Percentiles rank a stretch among this genome's conserved stretches.
Evolutionary conservation across 345 rosid genomes (phyloP).

Genomic region (Nephelium lappaceum): DNA sequence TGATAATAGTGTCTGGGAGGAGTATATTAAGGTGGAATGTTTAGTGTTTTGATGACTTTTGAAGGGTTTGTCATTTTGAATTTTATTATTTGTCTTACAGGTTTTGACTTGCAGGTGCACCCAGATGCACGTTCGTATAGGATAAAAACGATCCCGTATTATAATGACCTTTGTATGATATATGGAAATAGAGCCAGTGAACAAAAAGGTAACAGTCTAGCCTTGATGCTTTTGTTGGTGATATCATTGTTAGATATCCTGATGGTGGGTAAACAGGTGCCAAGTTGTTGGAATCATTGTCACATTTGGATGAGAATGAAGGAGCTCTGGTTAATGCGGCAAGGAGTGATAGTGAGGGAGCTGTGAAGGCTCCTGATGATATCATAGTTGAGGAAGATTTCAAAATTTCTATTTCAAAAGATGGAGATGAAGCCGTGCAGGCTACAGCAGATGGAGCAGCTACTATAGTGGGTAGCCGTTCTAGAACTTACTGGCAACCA

Average conservation of each 20-base stretch:
- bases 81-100: constrained; percentile 23
- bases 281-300: constrained; percentile 21
- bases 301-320: constrained; percentile 30
- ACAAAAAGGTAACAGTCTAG: constrained; percentile 47
- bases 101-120: constrained; percentile 41
- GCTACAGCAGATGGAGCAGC: constrained; percentile 17
- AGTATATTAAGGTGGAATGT: constrained; percentile 68
- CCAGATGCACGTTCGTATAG: constrained; percentile 67
- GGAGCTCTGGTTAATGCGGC: constrained; percentile 6
- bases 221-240: not conserved
- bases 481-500: constrained; percentile 81
- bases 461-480: constrained; percentile 33
- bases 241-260: constrained; percentile 16
- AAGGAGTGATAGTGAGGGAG: constrained; percentile 28
- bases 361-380: constrained; percentile 33
- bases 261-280: constrained; percentile 32
- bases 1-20: constrained; percentile 67
- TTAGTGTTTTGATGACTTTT: not conserved
- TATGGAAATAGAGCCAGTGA: constrained; percentile 49
- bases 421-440: constrained; percentile 32
- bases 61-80: not conserved
- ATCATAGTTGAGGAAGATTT: constrained; percentile 40
- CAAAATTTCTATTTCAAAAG: constrained; percentile 32
- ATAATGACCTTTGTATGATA: constrained; percentile 63
- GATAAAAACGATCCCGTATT: constrained; percentile 68